These are phyloP conservation scores for Aspergillus spinulosporus DNA, from an alignment of 2,329 filamentous ascomycete species.

Conservation along the genomic window DNA sequence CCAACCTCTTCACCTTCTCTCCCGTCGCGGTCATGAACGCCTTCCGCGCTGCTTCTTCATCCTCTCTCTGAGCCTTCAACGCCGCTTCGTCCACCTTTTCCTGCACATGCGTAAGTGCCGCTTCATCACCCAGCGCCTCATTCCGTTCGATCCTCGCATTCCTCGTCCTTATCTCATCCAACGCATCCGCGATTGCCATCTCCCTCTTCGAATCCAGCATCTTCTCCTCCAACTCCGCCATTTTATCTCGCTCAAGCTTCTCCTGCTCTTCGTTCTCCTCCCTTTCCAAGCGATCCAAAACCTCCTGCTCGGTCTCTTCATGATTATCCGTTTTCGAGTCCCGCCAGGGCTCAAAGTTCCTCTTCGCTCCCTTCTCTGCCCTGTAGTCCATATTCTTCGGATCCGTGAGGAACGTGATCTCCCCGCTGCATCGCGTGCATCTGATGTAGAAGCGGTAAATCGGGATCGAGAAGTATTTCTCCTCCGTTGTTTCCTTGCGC, in stretches of 20 bases:
- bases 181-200: conserved; percentile 93
- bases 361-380: conserved; percentile 76
- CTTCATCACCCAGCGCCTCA: conserved; percentile 64
- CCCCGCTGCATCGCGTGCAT: conserved; percentile 79
- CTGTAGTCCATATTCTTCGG: conserved; percentile 92
- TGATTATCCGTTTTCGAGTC: conserved; percentile 56
- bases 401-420: conserved; percentile 93
- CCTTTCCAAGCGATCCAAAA: conserved; percentile 76
- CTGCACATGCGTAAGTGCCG: conserved; percentile 56
- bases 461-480: conserved; percentile 84
- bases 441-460: conserved; percentile 90
- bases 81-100: conserved; percentile 60
- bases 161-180: conserved; percentile 89
- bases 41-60: conserved; percentile 74
- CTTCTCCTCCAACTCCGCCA: conserved; percentile 93
- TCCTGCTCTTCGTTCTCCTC: conserved; percentile 67
- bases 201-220: conserved; percentile 89
- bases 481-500: conserved; percentile 85
- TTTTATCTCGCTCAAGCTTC: conserved; percentile 78
- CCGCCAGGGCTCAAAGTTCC: conserved; percentile 93
- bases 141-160: conserved; percentile 85
- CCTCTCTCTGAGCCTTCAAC: conserved; percentile 71
- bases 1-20: conserved; percentile 53
- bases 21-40: conserved; percentile 70
- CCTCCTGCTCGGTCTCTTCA: conserved; percentile 82